These are phyloP conservation scores for Tetrapisispora pingtungensis DNA, from an alignment of 805 yeast species.

Conservation along the genomic window DNA sequence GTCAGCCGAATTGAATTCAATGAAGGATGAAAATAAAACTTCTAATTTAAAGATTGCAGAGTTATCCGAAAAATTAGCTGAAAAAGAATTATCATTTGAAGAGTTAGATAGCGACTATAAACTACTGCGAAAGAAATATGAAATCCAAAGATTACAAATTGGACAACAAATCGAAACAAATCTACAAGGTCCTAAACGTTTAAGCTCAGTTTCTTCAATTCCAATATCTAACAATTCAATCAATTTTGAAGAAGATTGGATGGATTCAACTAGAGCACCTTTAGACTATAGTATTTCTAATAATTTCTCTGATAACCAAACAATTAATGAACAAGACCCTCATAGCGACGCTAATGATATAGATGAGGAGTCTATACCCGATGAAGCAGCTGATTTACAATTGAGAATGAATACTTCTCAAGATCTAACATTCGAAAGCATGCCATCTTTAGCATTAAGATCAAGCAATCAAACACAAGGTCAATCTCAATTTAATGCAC, in stretches of 20 bases:
- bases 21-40: constrained; percentile 1
- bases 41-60: background rate
- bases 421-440: background rate
- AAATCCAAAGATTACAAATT: constrained; percentile 18
- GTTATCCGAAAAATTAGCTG: constrained; percentile 14
- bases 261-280: background rate
- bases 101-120: constrained; percentile 23
- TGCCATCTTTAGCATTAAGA: constrained; percentile 3
- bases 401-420: background rate
- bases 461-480: constrained; percentile 4
- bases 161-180: constrained; percentile 8
- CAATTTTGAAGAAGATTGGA: constrained; percentile 16
- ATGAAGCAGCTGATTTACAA: constrained; percentile 20
- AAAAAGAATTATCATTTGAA: background rate
- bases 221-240: background rate
- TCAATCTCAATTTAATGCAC: constrained; percentile 29
- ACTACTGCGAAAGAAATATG: constrained; percentile 18
- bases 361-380: constrained; percentile 14
- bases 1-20: constrained; percentile 4
- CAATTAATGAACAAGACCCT: background rate
- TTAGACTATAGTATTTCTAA: background rate
- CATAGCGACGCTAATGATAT: background rate
- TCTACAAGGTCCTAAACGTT: background rate
- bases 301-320: background rate
- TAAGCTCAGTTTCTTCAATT: background rate